These are phyloP conservation scores for Fusarium gaditjirri DNA, from an alignment of 2,329 filamentous ascomycete genomes.

Conservation along the genomic window DNA sequence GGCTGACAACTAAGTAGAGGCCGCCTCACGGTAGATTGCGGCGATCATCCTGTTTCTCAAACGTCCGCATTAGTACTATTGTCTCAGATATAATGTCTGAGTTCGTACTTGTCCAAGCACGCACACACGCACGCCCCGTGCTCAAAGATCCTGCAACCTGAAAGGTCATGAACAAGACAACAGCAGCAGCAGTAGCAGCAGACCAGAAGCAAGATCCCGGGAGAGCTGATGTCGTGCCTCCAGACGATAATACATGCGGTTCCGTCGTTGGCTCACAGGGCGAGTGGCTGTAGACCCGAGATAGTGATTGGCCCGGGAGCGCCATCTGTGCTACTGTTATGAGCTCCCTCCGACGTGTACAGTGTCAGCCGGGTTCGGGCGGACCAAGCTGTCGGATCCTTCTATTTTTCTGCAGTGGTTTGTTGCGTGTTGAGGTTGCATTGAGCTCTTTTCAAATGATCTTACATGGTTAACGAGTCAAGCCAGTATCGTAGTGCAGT, in stretches of 20 bases:
- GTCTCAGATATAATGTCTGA: constrained; percentile 42
- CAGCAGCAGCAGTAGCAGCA: background rate
- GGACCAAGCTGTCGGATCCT: constrained; percentile 43
- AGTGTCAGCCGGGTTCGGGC: constrained; percentile 38
- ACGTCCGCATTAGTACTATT: constrained; percentile 2
- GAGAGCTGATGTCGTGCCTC: constrained; percentile 31
- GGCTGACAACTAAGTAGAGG: background rate
- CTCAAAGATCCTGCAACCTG: constrained; percentile 37
- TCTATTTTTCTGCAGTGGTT: constrained; percentile 21
- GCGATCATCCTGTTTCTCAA: constrained; percentile 24
- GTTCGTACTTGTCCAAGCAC: constrained; percentile 7
- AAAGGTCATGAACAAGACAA: background rate
- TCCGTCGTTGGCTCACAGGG: constrained; percentile 37
- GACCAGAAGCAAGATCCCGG: constrained; percentile 22
- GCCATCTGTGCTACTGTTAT: constrained; percentile 27
- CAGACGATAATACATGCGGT: constrained; percentile 42
- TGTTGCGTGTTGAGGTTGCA: constrained; percentile 39
- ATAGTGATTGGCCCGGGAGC: constrained; percentile 33
- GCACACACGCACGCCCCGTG: constrained; percentile 19
- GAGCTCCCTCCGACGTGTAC: constrained; percentile 34
- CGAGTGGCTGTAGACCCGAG: constrained; percentile 39
- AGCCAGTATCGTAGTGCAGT: background rate
- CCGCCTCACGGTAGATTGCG: background rate
- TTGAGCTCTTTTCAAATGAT: constrained; percentile 13
- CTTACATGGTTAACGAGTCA: constrained; percentile 23